Evolutionary conservation across 1,139 yeast species (phyloP), one percentile per base, ranked within the genome.

Genomic region (Taphrina flavorubra): DNA sequence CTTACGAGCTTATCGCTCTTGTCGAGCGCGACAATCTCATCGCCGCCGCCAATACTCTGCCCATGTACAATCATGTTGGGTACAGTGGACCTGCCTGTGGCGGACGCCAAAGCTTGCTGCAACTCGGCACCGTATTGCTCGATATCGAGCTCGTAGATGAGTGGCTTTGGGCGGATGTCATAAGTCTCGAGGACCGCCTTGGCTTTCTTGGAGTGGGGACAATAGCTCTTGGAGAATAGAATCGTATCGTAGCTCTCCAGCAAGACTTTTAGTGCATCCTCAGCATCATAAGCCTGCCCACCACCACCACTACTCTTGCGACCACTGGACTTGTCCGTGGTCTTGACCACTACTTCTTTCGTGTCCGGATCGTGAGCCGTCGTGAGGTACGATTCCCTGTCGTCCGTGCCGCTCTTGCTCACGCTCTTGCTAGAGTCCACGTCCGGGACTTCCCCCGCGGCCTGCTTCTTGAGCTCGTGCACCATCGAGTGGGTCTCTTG

Each of bases 61-160:
- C 97, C 97, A 65, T 84, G 87, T 77, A 94, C 92, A 80, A 88
- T 92, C 73, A 94, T 85, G 79, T 89, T 92, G 72, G 99, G 99
- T 70, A 94, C 98, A 51, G 97, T 91, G 74, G 86, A 84, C 82
- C 94, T 98, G 72, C 97, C 96, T 53, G 96, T 88, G 72, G 91
- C 79, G 76, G 88, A 87, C 60, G 76, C 78, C 72, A 94, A 83
- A 70, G 95, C 96, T 65, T 84, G 87, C 81, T 94, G 98, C 74
- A 92, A 85, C n/a, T 83, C 88, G 18, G 78, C 76, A 55, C 92
- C 92, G 64, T 87, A 84, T 61, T 84, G 82, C 77, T 92, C 96
- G 75, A 81, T 82, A 78, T 94, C 98, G 68, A 94, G 82, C 76
- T 94, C 98, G 37, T 92, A 91, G 61, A 90, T 83, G 13, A 82